Conservation (phyloP, 495 filamentous ascomycete species). For the Sporormia fimetaria region DNA sequence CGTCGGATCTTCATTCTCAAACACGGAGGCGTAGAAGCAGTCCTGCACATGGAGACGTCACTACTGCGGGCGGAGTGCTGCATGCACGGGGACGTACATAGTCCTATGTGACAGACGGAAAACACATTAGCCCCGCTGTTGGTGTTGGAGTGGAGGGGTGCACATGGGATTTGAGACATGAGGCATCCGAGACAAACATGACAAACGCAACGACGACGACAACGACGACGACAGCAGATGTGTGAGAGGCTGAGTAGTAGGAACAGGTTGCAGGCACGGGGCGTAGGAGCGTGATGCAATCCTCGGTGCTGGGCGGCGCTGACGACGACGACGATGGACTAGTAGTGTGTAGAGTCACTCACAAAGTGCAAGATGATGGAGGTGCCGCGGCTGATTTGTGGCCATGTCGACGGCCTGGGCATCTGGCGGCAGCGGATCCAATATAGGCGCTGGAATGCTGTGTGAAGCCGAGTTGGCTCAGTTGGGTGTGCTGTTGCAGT, state of each 20-base stretch:
- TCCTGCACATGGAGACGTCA: constrained; percentile 39
- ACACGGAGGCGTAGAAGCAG: constrained; percentile 87
- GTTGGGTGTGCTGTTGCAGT: too few species aligned
- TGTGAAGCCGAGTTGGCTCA: too few species aligned
- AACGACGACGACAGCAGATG: too few species aligned
- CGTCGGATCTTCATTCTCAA: constrained; percentile 66
- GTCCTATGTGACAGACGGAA: constrained; percentile 10
- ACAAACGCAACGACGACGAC: background rate
- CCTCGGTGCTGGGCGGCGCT: constrained; percentile 1
- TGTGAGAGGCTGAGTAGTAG: too few species aligned
- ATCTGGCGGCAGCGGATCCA: too few species aligned
- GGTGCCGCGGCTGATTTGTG: constrained; percentile 43
- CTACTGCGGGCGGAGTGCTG: background rate
- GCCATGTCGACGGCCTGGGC: too few species aligned
- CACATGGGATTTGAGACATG: constrained; percentile 3
- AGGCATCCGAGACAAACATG: background rate
- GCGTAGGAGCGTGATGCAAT: too few species aligned
- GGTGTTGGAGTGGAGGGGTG: too few species aligned
- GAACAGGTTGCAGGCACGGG: too few species aligned
- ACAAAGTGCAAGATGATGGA: constrained; percentile 77
- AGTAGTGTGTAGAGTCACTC: constrained; percentile 22
- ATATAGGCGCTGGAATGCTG: too few species aligned
- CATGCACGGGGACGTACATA: constrained; percentile 9
- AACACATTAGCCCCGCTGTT: too few species aligned
- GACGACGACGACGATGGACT: background rate